Evolutionary conservation across 306 rosid genomes (phyloP).

Genomic region (Cucumis hystrix): DNA sequence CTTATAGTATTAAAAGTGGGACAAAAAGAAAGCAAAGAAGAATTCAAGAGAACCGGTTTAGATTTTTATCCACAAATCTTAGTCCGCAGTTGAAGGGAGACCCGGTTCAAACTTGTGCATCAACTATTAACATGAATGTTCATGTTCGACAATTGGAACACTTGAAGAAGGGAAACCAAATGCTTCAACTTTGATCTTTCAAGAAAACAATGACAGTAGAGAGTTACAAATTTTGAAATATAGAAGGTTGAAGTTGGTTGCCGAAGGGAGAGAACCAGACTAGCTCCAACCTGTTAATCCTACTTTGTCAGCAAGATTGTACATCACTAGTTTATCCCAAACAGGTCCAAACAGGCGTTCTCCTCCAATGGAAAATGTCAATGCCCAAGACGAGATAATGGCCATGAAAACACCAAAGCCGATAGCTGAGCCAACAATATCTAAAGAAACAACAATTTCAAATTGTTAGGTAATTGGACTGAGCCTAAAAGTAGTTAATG

Average conservation of each 20-base stretch:
- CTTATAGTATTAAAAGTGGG: background rate
- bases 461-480: background rate
- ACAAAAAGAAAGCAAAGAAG: background rate
- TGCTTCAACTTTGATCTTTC: background rate
- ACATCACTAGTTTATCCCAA: constrained; percentile 79
- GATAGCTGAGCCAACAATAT: constrained; percentile 58
- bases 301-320: constrained; percentile 77
- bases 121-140: background rate
- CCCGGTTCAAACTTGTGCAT: background rate
- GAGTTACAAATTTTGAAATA: background rate
- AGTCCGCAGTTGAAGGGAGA: background rate
- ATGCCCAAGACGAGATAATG: constrained; percentile 70
- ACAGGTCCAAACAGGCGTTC: constrained; percentile 64
- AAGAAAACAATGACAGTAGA: background rate
- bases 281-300: constrained; percentile 81
- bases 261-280: constrained; percentile 8
- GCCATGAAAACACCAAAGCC: constrained; percentile 49
- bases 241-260: background rate
- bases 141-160: background rate
- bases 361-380: constrained; percentile 78
- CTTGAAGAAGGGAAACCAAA: background rate
- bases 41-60: background rate
- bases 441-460: constrained; percentile 19
- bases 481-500: background rate
- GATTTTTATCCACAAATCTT: background rate